Evolutionary conservation across 2,329 filamentous ascomycete genomes (phyloP).

Genomic region (Pseudogymnoascus sp.): DNA sequence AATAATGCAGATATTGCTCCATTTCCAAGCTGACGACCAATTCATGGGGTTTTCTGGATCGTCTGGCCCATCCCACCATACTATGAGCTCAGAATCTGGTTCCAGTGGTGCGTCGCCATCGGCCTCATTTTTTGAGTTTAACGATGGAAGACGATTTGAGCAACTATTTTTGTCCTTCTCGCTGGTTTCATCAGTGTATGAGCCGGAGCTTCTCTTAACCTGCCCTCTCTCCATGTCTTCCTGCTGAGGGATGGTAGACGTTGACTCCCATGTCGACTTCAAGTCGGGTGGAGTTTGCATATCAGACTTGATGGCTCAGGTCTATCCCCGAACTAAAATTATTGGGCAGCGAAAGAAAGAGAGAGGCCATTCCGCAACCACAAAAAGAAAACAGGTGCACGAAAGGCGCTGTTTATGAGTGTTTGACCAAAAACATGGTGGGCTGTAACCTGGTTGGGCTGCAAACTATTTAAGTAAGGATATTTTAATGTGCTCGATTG

Average conservation of each 20-base stretch:
- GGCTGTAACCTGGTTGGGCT: conserved; percentile 2
- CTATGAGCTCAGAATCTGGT: conserved; percentile 17
- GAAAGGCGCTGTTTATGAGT: neutral
- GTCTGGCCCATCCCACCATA: conserved; percentile 20
- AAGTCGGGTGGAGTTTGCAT: neutral
- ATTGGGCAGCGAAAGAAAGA: neutral
- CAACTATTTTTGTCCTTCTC: neutral
- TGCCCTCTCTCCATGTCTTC: neutral
- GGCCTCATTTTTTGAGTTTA: conserved; percentile 24
- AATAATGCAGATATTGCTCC: conserved; percentile 19
- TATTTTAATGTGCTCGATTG: conserved; percentile 4
- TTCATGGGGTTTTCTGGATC: conserved; percentile 24
- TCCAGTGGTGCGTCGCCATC: conserved; percentile 12
- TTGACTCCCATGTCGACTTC: neutral
- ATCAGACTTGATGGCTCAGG: neutral
- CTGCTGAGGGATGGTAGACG: neutral
- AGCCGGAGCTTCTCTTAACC: neutral
- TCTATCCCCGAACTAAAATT: neutral
- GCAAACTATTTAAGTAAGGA: neutral
- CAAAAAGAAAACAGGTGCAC: neutral
- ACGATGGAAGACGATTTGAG: neutral
- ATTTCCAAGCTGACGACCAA: conserved; percentile 21
- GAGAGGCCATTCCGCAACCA: neutral
- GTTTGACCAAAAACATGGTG: neutral
- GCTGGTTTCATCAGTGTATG: neutral